These are phyloP conservation scores for Debaryomycetaceae sp. DNA, from an alignment of 1,139 yeast genomes.

Conservation along the genomic window DNA sequence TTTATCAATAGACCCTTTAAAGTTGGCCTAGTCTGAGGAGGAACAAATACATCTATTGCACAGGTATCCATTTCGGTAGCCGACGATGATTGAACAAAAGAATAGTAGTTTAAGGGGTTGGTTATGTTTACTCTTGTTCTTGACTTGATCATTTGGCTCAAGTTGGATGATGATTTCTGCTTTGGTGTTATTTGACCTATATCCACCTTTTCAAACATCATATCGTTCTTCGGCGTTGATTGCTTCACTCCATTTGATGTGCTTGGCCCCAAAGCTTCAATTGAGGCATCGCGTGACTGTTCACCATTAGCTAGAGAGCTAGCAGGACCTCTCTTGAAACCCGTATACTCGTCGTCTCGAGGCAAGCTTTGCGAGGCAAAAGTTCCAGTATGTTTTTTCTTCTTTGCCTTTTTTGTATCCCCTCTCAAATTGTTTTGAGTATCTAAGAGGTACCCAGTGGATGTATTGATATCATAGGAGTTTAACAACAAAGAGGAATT, in stretches of 20 bases:
- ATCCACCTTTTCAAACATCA: conserved; percentile 25
- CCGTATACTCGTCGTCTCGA: conserved; percentile 6
- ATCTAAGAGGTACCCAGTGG: conserved; percentile 15
- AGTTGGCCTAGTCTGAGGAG: conserved; percentile 32
- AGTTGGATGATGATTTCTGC: conserved; percentile 19
- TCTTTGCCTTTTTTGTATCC: conserved; percentile 17
- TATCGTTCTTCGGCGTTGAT: background rate
- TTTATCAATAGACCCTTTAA: conserved; percentile 34
- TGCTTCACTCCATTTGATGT: background rate
- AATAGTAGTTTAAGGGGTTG: conserved; percentile 53
- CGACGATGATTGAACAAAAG: conserved; percentile 36
- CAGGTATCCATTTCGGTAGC: conserved; percentile 25
- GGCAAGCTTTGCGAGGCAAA: conserved; percentile 18
- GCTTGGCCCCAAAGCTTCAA: background rate
- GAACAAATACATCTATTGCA: conserved; percentile 32
- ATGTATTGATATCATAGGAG: conserved; percentile 17
- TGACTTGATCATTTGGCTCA: conserved; percentile 41
- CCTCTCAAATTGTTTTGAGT: conserved; percentile 8
- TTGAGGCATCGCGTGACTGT: background rate
- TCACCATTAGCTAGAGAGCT: background rate
- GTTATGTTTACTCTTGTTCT: conserved; percentile 32
- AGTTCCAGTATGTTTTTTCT: conserved; percentile 11
- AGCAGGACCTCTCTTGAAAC: conserved; percentile 2
- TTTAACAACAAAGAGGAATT: conserved; percentile 30
- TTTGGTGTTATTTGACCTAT: conserved; percentile 6